A percentile compares a stretch with the other conserved stretches of the same genome.
phyloP scores from a whole-genome alignment of 148 eudicot genomes.

The Polygonum maritimum region DNA sequence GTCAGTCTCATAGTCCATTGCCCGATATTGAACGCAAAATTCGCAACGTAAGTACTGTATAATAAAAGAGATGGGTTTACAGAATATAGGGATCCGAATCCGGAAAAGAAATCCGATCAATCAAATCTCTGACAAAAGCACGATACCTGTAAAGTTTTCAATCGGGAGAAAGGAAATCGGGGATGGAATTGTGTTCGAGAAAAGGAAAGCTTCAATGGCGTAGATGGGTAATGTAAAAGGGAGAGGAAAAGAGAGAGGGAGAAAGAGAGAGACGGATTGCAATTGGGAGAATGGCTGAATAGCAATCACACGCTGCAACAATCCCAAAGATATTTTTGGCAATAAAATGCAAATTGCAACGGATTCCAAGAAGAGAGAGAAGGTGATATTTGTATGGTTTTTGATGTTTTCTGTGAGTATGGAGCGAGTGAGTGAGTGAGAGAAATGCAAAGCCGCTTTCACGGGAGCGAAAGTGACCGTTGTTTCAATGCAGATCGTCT shows the following conservation, averaged over 20 bases:
- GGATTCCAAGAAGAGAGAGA: background rate
- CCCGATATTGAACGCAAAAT: background rate
- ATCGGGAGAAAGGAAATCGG: background rate
- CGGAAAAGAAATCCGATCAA: background rate
- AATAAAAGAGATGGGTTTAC: background rate
- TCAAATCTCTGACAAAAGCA: background rate
- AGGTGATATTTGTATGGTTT: background rate
- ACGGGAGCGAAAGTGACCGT: constrained; percentile 8
- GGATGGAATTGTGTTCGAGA: background rate
- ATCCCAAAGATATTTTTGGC: background rate
- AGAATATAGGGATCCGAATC: background rate
- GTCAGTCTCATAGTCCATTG: background rate
- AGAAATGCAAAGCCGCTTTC: background rate
- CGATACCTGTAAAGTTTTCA: background rate
- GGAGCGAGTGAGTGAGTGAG: background rate
- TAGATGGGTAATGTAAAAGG: background rate
- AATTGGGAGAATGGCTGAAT: background rate
- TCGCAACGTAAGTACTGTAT: background rate
- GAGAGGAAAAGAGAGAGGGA: background rate
- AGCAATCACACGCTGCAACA: constrained; percentile 1
- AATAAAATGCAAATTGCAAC: background rate
- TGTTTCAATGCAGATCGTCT: background rate
- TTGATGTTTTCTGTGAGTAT: background rate
- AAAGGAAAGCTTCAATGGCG: background rate
- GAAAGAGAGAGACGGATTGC: background rate